These are phyloP conservation scores for Annulohypoxylon nitens DNA, from an alignment of 495 filamentous ascomycete genomes.

Conservation along the genomic window DNA sequence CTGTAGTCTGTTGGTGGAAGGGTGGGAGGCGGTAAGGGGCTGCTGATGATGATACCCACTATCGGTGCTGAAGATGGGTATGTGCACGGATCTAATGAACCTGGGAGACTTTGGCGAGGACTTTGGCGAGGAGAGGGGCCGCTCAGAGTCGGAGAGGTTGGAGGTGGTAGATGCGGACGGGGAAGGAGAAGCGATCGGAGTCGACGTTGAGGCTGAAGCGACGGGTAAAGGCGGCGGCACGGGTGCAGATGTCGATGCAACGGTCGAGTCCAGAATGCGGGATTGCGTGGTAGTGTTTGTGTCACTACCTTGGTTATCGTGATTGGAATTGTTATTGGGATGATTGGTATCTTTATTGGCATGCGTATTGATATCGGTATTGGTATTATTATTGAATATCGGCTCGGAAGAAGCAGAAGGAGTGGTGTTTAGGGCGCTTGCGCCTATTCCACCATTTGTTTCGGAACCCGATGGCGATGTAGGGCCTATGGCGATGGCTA, in stretches of 20 bases:
- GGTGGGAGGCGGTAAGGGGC: background rate
- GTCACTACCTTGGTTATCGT: conserved; percentile 2
- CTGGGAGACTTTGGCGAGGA: conserved; percentile 39
- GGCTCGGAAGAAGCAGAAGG: conserved; percentile 18
- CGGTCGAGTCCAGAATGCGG: conserved; percentile 18
- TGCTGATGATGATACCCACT: conserved; percentile 30
- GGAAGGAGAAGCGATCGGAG: conserved; percentile 29
- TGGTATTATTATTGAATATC: background rate
- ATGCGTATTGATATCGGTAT: background rate
- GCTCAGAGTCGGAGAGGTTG: conserved; percentile 21
- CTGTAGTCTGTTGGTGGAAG: conserved; percentile 28
- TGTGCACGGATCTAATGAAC: conserved; percentile 44
- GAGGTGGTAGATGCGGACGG: conserved; percentile 24
- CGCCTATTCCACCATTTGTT: conserved; percentile 31
- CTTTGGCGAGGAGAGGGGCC: conserved; percentile 34
- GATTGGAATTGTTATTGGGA: background rate
- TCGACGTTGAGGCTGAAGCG: conserved; percentile 29
- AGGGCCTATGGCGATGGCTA: background rate
- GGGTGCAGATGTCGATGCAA: conserved; percentile 33
- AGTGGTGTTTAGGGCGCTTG: conserved; percentile 28
- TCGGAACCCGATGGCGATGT: conserved; percentile 17
- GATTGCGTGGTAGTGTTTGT: conserved; percentile 22
- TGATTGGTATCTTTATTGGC: too few relatives aligned
- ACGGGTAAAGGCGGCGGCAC: conserved; percentile 35
- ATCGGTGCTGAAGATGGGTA: conserved; percentile 41